Conservation (phyloP, 2,329 filamentous ascomycete genomes). For the Diaporthe sp. region DNA sequence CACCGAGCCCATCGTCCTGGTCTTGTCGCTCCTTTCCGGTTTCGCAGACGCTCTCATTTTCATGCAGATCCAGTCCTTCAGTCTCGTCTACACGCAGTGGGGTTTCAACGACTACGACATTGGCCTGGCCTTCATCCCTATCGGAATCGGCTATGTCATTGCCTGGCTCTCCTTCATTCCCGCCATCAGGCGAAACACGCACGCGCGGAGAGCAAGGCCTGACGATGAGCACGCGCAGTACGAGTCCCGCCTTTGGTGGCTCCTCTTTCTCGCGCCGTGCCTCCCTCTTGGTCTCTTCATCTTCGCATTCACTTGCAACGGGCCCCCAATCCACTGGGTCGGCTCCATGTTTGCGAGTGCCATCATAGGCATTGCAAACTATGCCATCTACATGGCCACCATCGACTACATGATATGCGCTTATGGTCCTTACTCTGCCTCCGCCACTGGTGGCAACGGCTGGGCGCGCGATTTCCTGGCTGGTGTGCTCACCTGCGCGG, state of each 20-base stretch:
- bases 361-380: constrained; percentile 79
- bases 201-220: constrained; percentile 64
- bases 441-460: constrained; percentile 82
- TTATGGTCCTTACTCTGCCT: constrained; percentile 80
- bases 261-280: constrained; percentile 73
- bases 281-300: constrained; percentile 78
- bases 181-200: constrained; percentile 67
- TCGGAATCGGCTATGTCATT: constrained; percentile 76
- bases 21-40: constrained; percentile 77
- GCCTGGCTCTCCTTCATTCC: constrained; percentile 73
- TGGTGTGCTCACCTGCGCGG: constrained; percentile 78
- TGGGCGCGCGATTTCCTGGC: constrained; percentile 82
- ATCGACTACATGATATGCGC: constrained; percentile 85
- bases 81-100: constrained; percentile 78
- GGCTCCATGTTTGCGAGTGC: constrained; percentile 75
- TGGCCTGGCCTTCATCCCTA: constrained; percentile 75
- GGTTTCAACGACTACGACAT: constrained; percentile 68
- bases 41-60: constrained; percentile 84
- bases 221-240: constrained; percentile 74
- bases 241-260: constrained; percentile 75
- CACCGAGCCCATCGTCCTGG: constrained; percentile 81
- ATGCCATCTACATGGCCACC: constrained; percentile 78
- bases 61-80: constrained; percentile 81
- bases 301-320: constrained; percentile 78
- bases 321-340: constrained; percentile 77